Evolutionary conservation across 2,329 filamentous ascomycete species (phyloP), one percentile per base, ranked within the genome.

Genomic region (Ascochyta viciae-villosae): DNA sequence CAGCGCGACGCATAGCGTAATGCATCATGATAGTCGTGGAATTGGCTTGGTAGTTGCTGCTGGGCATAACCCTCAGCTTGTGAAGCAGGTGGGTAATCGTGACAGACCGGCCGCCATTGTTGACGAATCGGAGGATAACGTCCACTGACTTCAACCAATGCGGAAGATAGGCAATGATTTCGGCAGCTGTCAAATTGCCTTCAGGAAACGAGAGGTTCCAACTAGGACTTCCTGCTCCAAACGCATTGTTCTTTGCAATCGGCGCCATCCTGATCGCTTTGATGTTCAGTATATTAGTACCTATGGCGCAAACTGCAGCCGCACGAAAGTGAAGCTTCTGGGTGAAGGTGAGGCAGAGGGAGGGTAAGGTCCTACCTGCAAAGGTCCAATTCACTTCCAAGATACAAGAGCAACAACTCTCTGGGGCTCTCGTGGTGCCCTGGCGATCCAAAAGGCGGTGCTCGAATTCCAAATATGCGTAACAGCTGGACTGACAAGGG

Each of bases 141-240:
- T 71, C 65, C 22, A 60, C 34, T 1, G 60, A 66, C 43, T 70
- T 67, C 31, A 72, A 57, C 58, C 62, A 68, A 6, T 67, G 57
- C 1, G 71, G 70, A 4, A 67, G 43, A 27, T 72, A 72, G 0
- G 62, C 58, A 0, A 70, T 24, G 8, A 72, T 54, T 39, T 74
- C 70, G 1, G 61, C 57, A 0, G 63, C 64, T 1, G 70, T 72
- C 27, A 72, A 15, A 33, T 72, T 71, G 35, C 59, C 66, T 6
- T 40, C 16, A 7, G 68, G 69, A 27, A 72, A 72, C 1, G 59
- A 35, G 4, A 68, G 41, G 29, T 67, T 65, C 61, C 62, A 65
- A 33, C 62, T 65, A 2, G 65, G 63, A 23, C 55, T 53, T 13
- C 54, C 50, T 2, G 29, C 26, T 4, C 68, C 68, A 22, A 71